Evolutionary conservation across 2,329 filamentous ascomycete genomes (phyloP).

Genomic region (Verticillium dahliae): DNA sequence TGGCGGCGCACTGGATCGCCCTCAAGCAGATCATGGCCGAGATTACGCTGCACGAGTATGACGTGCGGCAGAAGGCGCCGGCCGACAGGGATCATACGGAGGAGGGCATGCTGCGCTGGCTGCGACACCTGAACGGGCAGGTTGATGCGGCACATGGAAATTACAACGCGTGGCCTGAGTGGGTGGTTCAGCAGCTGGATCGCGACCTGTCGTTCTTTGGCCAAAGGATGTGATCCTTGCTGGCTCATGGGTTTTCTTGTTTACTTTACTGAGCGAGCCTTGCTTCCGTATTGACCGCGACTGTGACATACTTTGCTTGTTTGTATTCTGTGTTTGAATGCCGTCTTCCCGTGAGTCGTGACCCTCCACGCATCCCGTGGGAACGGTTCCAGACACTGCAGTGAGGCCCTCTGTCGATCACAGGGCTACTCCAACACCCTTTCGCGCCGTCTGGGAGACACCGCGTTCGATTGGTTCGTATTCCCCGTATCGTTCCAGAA

Average conservation of each 20-base stretch:
- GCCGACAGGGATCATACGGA: conserved; percentile 6
- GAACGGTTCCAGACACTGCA: not conserved
- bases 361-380: not conserved
- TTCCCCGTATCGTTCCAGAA: not conserved
- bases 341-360: too few relatives aligned
- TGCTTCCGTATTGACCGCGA: too few relatives aligned
- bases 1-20: conserved; percentile 49
- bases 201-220: conserved; percentile 40
- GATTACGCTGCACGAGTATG: conserved; percentile 34
- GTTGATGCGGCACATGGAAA: conserved; percentile 34
- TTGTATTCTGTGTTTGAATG: too few relatives aligned
- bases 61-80: conserved; percentile 21
- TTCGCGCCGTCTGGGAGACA: not conserved
- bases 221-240: conserved; percentile 13
- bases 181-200: conserved; percentile 46
- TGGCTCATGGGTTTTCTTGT: too few relatives aligned
- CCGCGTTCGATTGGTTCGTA: not conserved
- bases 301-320: too few relatives aligned
- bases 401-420: conserved; percentile 1
- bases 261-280: too few relatives aligned
- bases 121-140: conserved; percentile 40
- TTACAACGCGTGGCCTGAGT: conserved; percentile 47
- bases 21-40: conserved; percentile 47
- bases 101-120: conserved; percentile 40
- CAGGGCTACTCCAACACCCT: not conserved